Evolutionary conservation across 345 rosid genomes (phyloP).

Genomic region (Iberis pinnata): DNA sequence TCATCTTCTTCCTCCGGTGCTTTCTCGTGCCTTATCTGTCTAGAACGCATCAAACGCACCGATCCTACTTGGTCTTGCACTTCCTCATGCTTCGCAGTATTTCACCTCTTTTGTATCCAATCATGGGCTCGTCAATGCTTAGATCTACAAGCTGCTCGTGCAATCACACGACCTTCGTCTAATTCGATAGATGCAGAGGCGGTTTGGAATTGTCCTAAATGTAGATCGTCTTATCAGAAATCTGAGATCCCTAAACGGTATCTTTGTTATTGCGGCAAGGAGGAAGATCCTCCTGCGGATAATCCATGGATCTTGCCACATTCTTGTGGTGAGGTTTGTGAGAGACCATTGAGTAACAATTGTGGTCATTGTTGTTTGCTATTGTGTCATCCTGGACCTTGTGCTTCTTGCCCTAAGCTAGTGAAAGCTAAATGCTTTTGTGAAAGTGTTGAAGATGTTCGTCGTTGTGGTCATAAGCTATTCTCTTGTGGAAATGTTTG

Average conservation of each 20-base stretch:
- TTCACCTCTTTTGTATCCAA: slow-evolving; percentile 83
- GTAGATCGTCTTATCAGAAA: slow-evolving; percentile 54
- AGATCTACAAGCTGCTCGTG: slow-evolving; percentile 62
- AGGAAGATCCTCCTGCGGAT: slow-evolving; percentile 55
- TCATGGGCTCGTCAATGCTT: slow-evolving; percentile 85
- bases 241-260: slow-evolving; percentile 55
- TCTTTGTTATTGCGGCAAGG: slow-evolving; percentile 73
- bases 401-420: slow-evolving; percentile 80
- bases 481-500: slow-evolving; percentile 60
- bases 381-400: slow-evolving; percentile 85
- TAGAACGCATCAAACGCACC: slow-evolving; percentile 67
- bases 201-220: slow-evolving; percentile 85
- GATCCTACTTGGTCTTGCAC: slow-evolving; percentile 91
- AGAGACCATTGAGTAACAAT: slow-evolving; percentile 46
- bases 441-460: slow-evolving; percentile 48
- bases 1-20: slow-evolving; percentile 83
- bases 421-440: slow-evolving; percentile 58
- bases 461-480: slow-evolving; percentile 61
- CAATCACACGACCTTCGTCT: slow-evolving; percentile 49
- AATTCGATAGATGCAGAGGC: slow-evolving; percentile 41
- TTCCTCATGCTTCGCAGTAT: slow-evolving; percentile 64
- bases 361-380: slow-evolving; percentile 80
- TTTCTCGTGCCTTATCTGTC: slow-evolving; percentile 79
- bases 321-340: slow-evolving; percentile 82
- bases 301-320: slow-evolving; percentile 91